Base-by-base conservation (phyloP, 179 eudicot genomes). In the Pouteria campechiana region DNA sequence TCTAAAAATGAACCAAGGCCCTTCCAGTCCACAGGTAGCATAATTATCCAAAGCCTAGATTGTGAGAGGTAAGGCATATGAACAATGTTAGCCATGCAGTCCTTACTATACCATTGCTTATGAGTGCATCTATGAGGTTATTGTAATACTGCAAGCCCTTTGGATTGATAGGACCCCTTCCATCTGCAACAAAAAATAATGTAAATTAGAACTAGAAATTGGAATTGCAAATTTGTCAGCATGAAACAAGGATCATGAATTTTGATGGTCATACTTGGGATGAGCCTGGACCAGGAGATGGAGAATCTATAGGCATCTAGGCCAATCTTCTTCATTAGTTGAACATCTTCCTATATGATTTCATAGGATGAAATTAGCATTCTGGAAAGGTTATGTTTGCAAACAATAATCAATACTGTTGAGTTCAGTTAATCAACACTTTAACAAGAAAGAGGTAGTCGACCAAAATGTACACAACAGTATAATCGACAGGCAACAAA, bases 221-320 rank as follows among this genome's bases (percentile, higher is more conserved):
- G 17, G 9, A 27, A 33, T 35, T 11, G n/a, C 2, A 32, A 2
- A 13, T 25, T 8, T 3, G 3, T 20, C 3, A 7, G 2, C 2
- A 5, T 3, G 12, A 13, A 21, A 37, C 6, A 18, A 19, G 2
- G 8, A 27, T 14, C 12, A 4, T 25, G 7, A 34, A 17, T 12
- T 2, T 35, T 31, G 54, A 30, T 36, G 1, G 41, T 35, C 36
- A 8, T 69, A 79, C 93, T 44, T 2, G 93, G 93, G 46, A 75
- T 62, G 3, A 82, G 60, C 50, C 81, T 75, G 11, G 84, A 54
- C 88, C 88, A 79, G 30, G 88, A 75, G 35, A 82, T 75, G 33
- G 88, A 82, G 42, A 82, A 70, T 47, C 88, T 62, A 33, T 59
- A 79, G 21, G 75, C 84, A 46, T 79, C 79, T 65, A 82, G 45